Base-by-base conservation (phyloP, 2,329 filamentous ascomycete genomes). In the Nothopassalora personata region DNA sequence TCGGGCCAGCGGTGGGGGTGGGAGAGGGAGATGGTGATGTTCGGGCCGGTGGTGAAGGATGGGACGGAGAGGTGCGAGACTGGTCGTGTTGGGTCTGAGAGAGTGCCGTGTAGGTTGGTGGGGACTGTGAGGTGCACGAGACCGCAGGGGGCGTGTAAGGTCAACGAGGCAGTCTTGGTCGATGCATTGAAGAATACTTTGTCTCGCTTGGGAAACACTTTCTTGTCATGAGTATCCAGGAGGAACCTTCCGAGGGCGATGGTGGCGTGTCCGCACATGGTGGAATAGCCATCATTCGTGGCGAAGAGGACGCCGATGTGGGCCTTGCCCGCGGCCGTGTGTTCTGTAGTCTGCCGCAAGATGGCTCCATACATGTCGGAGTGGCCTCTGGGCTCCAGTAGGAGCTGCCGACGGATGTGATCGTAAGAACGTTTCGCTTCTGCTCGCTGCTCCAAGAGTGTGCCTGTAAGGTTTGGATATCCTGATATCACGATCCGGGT, bases 291-390 rank as follows among this genome's bases (percentile, higher is more conserved):
- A 4, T 77, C 76, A 33, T 79, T 79, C 33, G 78, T 77, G 60
- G 73, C 73, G 67, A 81, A 81, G 3, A 81, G 63, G 1, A 78
- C 76, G 4, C 78, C 79, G 28, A 81, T 76, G 62, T 81, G 71
- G 0, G 79, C 80, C n/a, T 75, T 63, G 1, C 74, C 74, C n/a
- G 49, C 31, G 15, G 45, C 31, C 1, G 64, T 59, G 6, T 52
- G 46, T n/a, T 79, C 78, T 4, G 79, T 79, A 19, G 75, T 70
- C 0, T 67, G 72, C 1, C 68, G 63, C 47, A 81, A 68, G 28
- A 81, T 73, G 5, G 78, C 79, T 2, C 80, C 79, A 60, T 81
- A 81, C 80, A 81, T 82, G 58, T 79, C 80, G 13, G 70, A 70
- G 62, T 81, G 79, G 13, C 79, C 79, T 34, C 79, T 74, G 5